These are phyloP conservation scores for Saccharum spontaneum DNA, from an alignment of 176 grass and related monocot species.

Conservation along the genomic window DNA sequence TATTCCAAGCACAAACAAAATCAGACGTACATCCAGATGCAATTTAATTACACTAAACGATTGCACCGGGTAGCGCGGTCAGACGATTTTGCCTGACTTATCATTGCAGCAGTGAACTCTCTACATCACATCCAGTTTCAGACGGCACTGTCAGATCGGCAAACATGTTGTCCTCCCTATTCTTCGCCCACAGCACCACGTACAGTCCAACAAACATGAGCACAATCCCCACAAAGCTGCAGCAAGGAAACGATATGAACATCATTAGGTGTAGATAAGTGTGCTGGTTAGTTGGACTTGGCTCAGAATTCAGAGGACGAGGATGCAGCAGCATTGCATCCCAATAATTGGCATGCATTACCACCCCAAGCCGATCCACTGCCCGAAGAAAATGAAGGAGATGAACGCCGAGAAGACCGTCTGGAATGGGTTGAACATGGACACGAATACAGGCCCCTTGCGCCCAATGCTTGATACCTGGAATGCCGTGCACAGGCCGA, in stretches of 20 bases:
- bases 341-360: neutral
- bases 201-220: constrained; percentile 78
- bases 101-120: constrained; percentile 30
- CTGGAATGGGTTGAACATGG: constrained; percentile 60
- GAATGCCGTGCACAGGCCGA: constrained; percentile 36
- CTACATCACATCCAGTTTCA: constrained; percentile 32
- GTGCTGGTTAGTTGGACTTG: neutral
- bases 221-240: constrained; percentile 49
- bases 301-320: neutral
- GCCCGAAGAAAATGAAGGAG: constrained; percentile 40
- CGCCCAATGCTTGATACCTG: constrained; percentile 45
- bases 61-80: neutral
- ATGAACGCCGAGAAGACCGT: constrained; percentile 40
- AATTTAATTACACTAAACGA: too few species aligned
- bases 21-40: too few species aligned
- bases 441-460: constrained; percentile 53
- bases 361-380: constrained; percentile 50
- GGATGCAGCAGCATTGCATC: neutral
- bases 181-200: constrained; percentile 64
- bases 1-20: neutral
- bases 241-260: neutral
- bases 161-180: constrained; percentile 37
- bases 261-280: neutral
- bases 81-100: neutral
- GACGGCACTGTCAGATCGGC: neutral